Percentiles rank a stretch among this genome's conserved stretches.
phyloP scores from a whole-genome alignment of 768 basidiomycete species.

The Suillus subalutaceus region DNA sequence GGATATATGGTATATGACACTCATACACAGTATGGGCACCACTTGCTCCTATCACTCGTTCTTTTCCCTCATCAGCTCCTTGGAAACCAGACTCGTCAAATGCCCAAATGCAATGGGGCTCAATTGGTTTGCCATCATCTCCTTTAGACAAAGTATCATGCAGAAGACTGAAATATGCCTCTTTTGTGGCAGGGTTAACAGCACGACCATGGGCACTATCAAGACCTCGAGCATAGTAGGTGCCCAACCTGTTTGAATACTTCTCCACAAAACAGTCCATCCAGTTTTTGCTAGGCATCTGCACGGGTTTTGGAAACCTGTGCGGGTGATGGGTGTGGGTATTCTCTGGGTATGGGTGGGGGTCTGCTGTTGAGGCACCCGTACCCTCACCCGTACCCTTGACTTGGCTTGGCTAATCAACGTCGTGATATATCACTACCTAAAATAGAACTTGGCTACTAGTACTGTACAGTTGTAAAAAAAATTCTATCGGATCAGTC shows the following conservation, averaged over 20 bases:
- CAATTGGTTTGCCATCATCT: constrained; percentile 6
- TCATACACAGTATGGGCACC: constrained; percentile 12
- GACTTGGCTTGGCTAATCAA: too few relatives aligned
- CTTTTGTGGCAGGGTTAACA: constrained; percentile 39
- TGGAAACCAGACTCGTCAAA: constrained; percentile 18
- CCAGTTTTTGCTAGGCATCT: constrained; percentile 44
- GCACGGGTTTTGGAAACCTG: too few relatives aligned
- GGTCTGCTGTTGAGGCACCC: too few relatives aligned
- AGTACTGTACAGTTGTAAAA: too few relatives aligned
- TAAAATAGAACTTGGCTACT: too few relatives aligned
- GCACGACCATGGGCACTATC: constrained; percentile 37
- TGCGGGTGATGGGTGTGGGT: too few relatives aligned
- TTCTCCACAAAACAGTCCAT: constrained; percentile 30
- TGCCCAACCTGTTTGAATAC: constrained; percentile 31
- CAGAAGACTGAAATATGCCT: constrained; percentile 36
- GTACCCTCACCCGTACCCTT: too few relatives aligned
- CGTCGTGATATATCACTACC: too few relatives aligned
- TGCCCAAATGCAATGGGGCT: constrained; percentile 11
- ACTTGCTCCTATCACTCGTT: constrained; percentile 7
- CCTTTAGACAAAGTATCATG: constrained; percentile 17
- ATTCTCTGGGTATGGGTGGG: too few relatives aligned
- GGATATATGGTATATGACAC: too few relatives aligned
- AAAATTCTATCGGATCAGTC: too few relatives aligned
- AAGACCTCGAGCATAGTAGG: constrained; percentile 35
- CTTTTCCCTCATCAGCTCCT: constrained; percentile 7